Conservation (phyloP, 2,329 filamentous ascomycete species). For the Anisogramma anomala region DNA sequence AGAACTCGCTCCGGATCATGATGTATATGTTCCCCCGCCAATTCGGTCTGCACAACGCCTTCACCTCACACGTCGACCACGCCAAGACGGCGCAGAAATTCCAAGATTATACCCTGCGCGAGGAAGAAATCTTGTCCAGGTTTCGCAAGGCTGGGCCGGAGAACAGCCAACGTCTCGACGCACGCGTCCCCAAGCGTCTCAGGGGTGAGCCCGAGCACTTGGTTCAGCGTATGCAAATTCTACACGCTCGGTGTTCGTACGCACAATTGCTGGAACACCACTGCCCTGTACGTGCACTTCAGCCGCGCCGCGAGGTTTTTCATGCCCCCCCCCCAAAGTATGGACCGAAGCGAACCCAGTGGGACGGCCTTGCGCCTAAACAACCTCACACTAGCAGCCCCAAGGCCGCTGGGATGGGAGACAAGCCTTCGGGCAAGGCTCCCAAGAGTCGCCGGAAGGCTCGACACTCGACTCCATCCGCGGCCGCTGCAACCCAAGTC, state of each 20-base stretch:
- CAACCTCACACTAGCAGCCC: conserved; percentile 1
- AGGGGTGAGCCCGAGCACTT: conserved; percentile 50
- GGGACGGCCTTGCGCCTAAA: background rate
- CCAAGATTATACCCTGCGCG: conserved; percentile 76
- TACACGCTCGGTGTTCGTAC: conserved; percentile 69
- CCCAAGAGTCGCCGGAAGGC: conserved; percentile 7
- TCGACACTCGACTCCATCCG: background rate
- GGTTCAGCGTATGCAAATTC: conserved; percentile 54
- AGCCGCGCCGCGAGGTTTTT: conserved; percentile 1
- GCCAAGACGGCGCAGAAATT: conserved; percentile 60
- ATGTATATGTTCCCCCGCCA: conserved; percentile 92
- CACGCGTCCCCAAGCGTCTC: conserved; percentile 52
- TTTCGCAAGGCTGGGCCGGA: conserved; percentile 21
- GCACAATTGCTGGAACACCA: conserved; percentile 67
- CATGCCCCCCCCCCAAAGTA: background rate
- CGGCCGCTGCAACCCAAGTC: background rate
- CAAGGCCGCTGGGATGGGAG: conserved; percentile 1
- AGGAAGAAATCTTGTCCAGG: conserved; percentile 58
- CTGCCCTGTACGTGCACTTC: conserved; percentile 47
- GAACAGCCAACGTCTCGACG: conserved; percentile 15
- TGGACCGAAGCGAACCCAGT: conserved; percentile 4
- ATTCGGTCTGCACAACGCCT: conserved; percentile 86
- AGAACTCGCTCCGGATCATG: conserved; percentile 59
- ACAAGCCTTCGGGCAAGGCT: conserved; percentile 7
- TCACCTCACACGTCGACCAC: conserved; percentile 56